A percentile compares a stretch with the other conserved stretches of the same genome.
Conservation (phyloP, 78 protist species). For the Isochrysis galbana region DNA sequence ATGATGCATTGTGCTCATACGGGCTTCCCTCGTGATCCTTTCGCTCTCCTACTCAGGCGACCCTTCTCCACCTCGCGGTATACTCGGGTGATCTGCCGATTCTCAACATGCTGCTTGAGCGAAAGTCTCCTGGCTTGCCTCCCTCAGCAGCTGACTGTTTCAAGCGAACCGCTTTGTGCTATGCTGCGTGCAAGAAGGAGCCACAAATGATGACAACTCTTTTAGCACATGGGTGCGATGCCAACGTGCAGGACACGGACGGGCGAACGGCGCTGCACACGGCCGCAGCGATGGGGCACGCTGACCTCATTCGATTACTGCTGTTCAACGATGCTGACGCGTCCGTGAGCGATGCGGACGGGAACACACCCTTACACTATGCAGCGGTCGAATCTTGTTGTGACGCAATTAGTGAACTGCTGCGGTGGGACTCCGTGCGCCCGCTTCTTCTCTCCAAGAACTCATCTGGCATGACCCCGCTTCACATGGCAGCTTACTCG, state of each 20-base stretch:
- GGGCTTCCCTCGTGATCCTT: no score
- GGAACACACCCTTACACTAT: neutral
- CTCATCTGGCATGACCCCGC: neutral
- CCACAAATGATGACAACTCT: neutral
- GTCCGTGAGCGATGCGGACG: neutral
- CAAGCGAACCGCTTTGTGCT: neutral
- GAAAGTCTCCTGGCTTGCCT: neutral
- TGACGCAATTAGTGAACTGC: neutral
- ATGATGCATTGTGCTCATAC: no score
- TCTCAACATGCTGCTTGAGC: neutral
- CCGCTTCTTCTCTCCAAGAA: neutral
- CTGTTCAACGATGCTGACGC: neutral
- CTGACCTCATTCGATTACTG: neutral
- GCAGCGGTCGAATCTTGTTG: neutral
- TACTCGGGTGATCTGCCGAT: neutral
- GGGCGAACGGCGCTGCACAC: conserved; percentile 14
- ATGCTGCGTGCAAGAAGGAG: neutral
- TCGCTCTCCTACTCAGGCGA: no score
- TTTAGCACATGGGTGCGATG: neutral
- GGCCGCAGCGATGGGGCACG: conserved; percentile 1
- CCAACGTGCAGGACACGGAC: neutral
- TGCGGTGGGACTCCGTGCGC: neutral
- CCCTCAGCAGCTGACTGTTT: neutral
- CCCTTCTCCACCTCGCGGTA: conserved; percentile 16
- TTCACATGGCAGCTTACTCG: neutral